A percentile compares a stretch with the other conserved stretches of the same genome.
phyloP scores from a whole-genome alignment of 1,284 basidiomycete genomes.

The Hortiboletus rubellus region DNA sequence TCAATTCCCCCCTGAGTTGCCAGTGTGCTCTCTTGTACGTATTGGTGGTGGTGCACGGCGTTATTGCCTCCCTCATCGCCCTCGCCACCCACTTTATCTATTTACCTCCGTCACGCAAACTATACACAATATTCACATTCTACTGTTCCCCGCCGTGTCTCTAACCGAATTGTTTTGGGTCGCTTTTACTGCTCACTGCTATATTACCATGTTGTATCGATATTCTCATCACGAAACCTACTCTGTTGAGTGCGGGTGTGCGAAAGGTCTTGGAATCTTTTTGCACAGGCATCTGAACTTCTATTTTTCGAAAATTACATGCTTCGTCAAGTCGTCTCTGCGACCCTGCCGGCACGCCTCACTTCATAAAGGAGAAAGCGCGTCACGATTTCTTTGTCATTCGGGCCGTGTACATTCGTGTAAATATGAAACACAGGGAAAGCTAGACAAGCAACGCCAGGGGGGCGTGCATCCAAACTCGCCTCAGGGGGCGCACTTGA shows the following conservation, averaged over 20 bases:
- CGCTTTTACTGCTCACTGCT: slow-evolving; percentile 9
- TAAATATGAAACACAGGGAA: slow-evolving; percentile 12
- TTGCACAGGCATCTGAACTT: slow-evolving; percentile 9
- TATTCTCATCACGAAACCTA: slow-evolving; percentile 1
- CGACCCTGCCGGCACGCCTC: slow-evolving; percentile 22
- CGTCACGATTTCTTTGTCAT: slow-evolving; percentile 8
- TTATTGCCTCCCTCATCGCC: slow-evolving; percentile 7
- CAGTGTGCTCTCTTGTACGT: slow-evolving; percentile 26
- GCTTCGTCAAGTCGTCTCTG: neutral
- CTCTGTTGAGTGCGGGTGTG: neutral
- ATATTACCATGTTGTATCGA: slow-evolving; percentile 25
- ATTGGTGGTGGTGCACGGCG: slow-evolving; percentile 24
- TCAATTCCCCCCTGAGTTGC: slow-evolving; percentile 22
- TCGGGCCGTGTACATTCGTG: neutral
- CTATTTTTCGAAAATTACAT: slow-evolving; percentile 14
- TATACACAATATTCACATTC: slow-evolving; percentile 21
- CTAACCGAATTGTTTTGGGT: slow-evolving; percentile 10
- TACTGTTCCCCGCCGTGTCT: slow-evolving; percentile 17
- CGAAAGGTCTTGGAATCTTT: neutral
- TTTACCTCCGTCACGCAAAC: slow-evolving; percentile 16
- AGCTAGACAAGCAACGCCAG: slow-evolving; percentile 9
- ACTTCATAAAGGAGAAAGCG: neutral
- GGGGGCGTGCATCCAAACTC: slow-evolving; percentile 2
- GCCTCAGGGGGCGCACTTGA: neutral
- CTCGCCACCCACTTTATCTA: slow-evolving; percentile 16